Base-by-base conservation (phyloP, 495 filamentous ascomycete genomes). In the Melanomma pulvis-pyrius region DNA sequence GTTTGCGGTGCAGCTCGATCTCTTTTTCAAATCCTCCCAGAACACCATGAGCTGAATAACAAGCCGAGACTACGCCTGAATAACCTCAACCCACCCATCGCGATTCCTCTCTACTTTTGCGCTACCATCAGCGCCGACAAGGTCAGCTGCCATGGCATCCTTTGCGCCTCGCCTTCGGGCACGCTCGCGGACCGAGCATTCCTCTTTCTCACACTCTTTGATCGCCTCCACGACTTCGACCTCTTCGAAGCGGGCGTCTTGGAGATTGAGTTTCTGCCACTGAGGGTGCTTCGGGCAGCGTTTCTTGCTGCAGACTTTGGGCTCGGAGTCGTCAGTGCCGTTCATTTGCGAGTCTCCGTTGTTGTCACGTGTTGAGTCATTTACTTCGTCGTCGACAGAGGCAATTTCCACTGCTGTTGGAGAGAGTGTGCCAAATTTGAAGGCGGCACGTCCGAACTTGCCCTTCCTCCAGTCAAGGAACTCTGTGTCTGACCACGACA, bases 401-500 rank as follows among this genome's bases (percentile, higher is more conserved):
- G 61, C 68, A 1, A 74, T 32, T 6, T 72, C 70, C 3, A 70
- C 69, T 11, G 61, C 30, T 26, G 69, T 73, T 25, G 76, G 74
- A 12, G 69, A 60, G n/a, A 58, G 29, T 29, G 60, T 76, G 13
- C 48, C 49, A 39, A 56, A 65, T 54, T 68, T 62, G 32, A 67
- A 71, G 0, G 70, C 66, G 3, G 63, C 62, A 3, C 41, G 47
- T 11, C 75, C 77, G 11, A 59, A 61, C n/a, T 59, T 59, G 15
- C 68, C 67, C 11, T 72, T 55, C 1, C 71, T 59, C 77, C 79
- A 82, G 2, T 12, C 17, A 0, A 62, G 79, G 69, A 90, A 89
- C 69, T 88, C 82, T 46, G 81, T 78, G 60, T 88, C 85, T 15
- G 81, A 82, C 84, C 87, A 86, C 1, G 83, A 75, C 2, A 90